A percentile compares a stretch with the other conserved stretches of the same genome.
Conservation (phyloP, 2,329 filamentous ascomycete genomes). For the Aureobasidium sp. region DNA sequence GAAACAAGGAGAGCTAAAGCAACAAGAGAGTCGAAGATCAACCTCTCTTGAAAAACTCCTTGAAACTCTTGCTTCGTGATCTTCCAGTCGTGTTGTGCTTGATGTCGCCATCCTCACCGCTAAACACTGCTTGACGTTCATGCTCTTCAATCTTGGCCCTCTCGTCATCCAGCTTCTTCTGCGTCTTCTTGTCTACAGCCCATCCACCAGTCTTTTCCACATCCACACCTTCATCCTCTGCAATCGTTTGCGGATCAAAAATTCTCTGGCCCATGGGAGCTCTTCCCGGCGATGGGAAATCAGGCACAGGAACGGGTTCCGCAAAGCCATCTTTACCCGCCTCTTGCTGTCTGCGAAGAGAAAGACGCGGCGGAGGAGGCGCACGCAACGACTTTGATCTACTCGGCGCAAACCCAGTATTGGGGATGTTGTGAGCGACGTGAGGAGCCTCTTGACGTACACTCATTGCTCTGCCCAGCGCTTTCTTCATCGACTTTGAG, state of each 20-base stretch:
- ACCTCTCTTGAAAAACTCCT: slow-evolving; percentile 9
- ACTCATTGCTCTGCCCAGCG: not conserved
- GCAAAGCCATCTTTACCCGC: not conserved
- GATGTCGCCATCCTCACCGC: slow-evolving; percentile 1
- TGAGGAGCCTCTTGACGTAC: not conserved
- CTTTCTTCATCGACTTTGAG: slow-evolving; percentile 4
- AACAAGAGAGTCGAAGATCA: not conserved
- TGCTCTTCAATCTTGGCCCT: not conserved
- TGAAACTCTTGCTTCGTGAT: slow-evolving; percentile 8
- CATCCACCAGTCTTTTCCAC: slow-evolving; percentile 8
- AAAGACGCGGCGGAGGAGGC: not conserved
- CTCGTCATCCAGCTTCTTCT: slow-evolving; percentile 12
- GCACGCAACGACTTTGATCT: slow-evolving; percentile 7
- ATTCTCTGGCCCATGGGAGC: slow-evolving; percentile 5
- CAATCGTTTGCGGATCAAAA: slow-evolving; percentile 8
- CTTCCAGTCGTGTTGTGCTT: slow-evolving; percentile 3
- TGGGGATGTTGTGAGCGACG: not conserved
- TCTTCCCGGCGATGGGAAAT: slow-evolving; percentile 3
- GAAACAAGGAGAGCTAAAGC: not conserved
- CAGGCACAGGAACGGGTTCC: not conserved
- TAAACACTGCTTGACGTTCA: not conserved
- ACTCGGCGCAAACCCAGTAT: slow-evolving; percentile 6
- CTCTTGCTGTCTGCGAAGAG: not conserved
- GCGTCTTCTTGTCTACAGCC: slow-evolving; percentile 7
- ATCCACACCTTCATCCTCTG: slow-evolving; percentile 8